phyloP scores from a whole-genome alignment of 2,329 filamentous ascomycete species.

The Fusarium liriodendri region DNA sequence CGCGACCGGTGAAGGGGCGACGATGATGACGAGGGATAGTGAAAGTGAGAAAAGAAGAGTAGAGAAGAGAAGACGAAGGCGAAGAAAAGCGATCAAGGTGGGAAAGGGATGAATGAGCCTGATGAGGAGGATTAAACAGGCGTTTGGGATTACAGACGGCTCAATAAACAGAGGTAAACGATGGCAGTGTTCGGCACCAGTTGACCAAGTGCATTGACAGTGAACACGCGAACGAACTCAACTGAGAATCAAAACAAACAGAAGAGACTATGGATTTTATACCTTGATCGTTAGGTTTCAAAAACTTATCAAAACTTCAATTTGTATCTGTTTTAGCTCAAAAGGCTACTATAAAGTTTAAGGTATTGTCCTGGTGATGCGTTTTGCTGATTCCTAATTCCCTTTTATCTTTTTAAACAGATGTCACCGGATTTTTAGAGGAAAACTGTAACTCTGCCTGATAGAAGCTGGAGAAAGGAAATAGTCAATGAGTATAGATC shows the following conservation, averaged over 20 bases:
- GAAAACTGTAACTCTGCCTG: neutral
- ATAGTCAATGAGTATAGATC: neutral
- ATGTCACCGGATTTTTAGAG: neutral
- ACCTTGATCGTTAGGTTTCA: neutral
- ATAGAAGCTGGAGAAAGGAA: neutral
- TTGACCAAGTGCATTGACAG: neutral
- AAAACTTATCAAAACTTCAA: neutral
- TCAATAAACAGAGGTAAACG: neutral
- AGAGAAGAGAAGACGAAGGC: neutral
- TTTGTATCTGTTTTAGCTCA: neutral
- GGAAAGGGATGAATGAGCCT: neutral
- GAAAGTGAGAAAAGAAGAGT: neutral
- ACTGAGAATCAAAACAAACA: neutral
- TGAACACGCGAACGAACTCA: neutral
- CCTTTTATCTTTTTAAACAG: neutral
- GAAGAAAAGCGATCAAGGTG: neutral
- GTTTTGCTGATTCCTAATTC: neutral
- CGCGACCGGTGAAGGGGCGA: neutral
- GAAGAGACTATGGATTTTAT: neutral
- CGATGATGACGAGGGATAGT: neutral
- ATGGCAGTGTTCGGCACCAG: neutral
- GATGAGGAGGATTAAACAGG: neutral
- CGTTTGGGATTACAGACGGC: neutral
- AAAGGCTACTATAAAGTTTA: neutral
- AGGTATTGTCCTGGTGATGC: neutral